Percentiles rank a stretch among this genome's conserved stretches.
Evolutionary conservation across 2,329 filamentous ascomycete genomes (phyloP).

Genomic region (Diaporthe vaccinii): DNA sequence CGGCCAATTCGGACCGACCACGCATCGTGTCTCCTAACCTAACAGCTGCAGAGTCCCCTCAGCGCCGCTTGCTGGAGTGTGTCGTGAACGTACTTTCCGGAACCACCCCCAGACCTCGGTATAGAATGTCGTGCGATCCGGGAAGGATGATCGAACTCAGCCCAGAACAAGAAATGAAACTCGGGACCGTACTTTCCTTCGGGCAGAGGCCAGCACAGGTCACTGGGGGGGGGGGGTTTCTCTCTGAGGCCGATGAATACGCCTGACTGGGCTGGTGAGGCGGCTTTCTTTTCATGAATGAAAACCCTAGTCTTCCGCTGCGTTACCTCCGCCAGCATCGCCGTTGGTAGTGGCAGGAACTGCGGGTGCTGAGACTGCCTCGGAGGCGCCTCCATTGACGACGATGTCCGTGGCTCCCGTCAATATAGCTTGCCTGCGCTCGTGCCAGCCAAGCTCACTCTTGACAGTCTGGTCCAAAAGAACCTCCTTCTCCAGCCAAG

Average conservation of each 20-base stretch:
- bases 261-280: not conserved
- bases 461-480: slow-evolving; percentile 79
- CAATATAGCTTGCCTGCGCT: slow-evolving; percentile 68
- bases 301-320: slow-evolving; percentile 17
- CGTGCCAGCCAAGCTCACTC: slow-evolving; percentile 76
- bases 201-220: not conserved
- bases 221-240: not conserved
- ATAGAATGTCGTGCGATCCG: not conserved
- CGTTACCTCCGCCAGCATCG: slow-evolving; percentile 19
- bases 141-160: not conserved
- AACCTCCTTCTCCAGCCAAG: slow-evolving; percentile 86
- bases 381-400: slow-evolving; percentile 46
- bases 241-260: too few relatives aligned
- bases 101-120: too few relatives aligned
- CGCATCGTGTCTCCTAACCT: not conserved
- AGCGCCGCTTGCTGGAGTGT: not conserved
- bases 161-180: not conserved
- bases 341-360: slow-evolving; percentile 24
- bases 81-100: too few relatives aligned
- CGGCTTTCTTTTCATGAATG: not conserved
- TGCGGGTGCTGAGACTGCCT: slow-evolving; percentile 13
- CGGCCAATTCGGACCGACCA: too few relatives aligned
- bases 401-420: slow-evolving; percentile 61
- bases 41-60: too few relatives aligned
- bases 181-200: not conserved